Evolutionary conservation across 1,284 basidiomycete genomes (phyloP).

Genomic region (Cystobasidium sp.): DNA sequence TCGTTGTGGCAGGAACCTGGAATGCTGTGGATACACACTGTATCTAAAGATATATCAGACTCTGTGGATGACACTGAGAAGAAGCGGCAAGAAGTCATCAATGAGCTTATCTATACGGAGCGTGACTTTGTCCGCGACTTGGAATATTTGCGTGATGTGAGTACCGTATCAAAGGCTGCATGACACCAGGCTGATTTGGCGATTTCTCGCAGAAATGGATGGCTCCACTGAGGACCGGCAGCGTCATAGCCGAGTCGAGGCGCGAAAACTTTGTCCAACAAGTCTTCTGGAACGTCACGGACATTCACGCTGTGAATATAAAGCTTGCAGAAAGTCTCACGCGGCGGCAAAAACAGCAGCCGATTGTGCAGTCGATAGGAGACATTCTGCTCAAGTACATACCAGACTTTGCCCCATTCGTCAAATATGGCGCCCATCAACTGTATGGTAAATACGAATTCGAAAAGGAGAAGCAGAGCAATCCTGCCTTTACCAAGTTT

Average conservation of each 20-base stretch:
- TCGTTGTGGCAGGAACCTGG: constrained; percentile 71
- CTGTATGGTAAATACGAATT: constrained; percentile 98
- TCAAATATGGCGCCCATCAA: constrained; percentile 94
- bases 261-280: constrained; percentile 87
- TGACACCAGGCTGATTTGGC: constrained; percentile 7
- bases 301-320: constrained; percentile 89
- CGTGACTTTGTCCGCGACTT: constrained; percentile 96
- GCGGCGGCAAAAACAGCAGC: constrained; percentile 91
- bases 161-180: constrained; percentile 52
- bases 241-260: constrained; percentile 76
- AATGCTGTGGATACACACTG: constrained; percentile 95
- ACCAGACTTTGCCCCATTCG: constrained; percentile 88
- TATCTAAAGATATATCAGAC: constrained; percentile 90
- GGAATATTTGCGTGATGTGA: constrained; percentile 94
- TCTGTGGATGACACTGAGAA: constrained; percentile 91
- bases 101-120: constrained; percentile 98
- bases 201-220: constrained; percentile 74
- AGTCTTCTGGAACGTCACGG: constrained; percentile 97
- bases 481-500: constrained; percentile 92
- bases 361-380: constrained; percentile 87
- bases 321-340: constrained; percentile 88
- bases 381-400: constrained; percentile 90
- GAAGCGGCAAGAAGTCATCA: constrained; percentile 97
- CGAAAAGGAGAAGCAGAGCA: constrained; percentile 94
- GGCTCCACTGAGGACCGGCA: constrained; percentile 72